Evolutionary conservation across 805 yeast genomes (phyloP).

Genomic region (Schwanniomyces pseudopolymorphus): DNA sequence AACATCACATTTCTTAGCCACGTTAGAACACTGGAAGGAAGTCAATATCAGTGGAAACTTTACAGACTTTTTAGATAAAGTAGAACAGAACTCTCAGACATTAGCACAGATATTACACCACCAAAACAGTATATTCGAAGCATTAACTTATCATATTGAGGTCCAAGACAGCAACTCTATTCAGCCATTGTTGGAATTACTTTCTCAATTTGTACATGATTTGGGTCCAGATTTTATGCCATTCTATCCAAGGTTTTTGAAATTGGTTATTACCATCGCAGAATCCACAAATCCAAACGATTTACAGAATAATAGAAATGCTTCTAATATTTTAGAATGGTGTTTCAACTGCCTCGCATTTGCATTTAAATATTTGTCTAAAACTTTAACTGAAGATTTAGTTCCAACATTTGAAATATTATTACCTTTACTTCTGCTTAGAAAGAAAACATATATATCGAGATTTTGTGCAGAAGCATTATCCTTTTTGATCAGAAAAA

Average conservation of each 20-base stretch:
- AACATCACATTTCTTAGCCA: constrained; percentile 73
- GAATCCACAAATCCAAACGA: constrained; percentile 36
- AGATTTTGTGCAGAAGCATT: constrained; percentile 90
- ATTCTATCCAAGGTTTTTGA: constrained; percentile 57
- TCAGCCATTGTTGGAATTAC: constrained; percentile 74
- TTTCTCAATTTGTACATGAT: constrained; percentile 88
- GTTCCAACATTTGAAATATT: constrained; percentile 66
- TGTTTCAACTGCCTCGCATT: constrained; percentile 83
- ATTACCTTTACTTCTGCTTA: constrained; percentile 60
- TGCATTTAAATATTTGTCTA: constrained; percentile 81
- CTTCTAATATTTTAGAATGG: constrained; percentile 73
- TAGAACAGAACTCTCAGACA: constrained; percentile 59
- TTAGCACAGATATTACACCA: constrained; percentile 81
- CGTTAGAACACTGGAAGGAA: constrained; percentile 85
- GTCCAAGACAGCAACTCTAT: constrained; percentile 67
- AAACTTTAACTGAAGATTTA: constrained; percentile 59
- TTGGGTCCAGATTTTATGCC: constrained; percentile 86
- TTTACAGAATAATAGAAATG: constrained; percentile 53
- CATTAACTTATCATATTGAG: constrained; percentile 46
- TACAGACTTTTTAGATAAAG: constrained; percentile 56
- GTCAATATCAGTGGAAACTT: constrained; percentile 75
- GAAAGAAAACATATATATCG: constrained; percentile 61
- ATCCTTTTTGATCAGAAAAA: constrained; percentile 76
- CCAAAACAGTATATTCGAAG: constrained; percentile 54
- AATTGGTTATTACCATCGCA: constrained; percentile 49